Base-by-base conservation (phyloP, 83 land plant species). In the Larix sibirica region DNA sequence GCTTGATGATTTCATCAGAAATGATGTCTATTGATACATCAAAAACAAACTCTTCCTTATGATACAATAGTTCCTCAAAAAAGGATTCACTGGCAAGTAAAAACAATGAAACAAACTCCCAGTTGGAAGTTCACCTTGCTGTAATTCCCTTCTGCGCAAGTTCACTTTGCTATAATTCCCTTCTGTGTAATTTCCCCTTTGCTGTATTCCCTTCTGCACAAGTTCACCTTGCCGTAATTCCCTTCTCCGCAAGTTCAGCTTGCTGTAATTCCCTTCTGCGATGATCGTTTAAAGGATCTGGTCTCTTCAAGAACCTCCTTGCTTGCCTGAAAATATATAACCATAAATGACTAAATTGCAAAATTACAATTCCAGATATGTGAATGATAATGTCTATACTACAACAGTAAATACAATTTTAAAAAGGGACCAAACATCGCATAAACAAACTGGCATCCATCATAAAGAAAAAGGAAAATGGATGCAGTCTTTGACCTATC, bases 161-260 rank as follows among this genome's bases (percentile, higher is more conserved):
- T 4, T 42, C 47, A 76, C 44, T 2, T 47, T 14, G 23, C 44
- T 56, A 47, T 54, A 76, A 76, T 40, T 44, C 99, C 91, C 33
- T 90, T 90, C 59, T 86, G 76, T 4, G 92, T 94, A 33, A 63
- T 23, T 40, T 90, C 94, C 69, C 85, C 90, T 85, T 90, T 93
- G 6, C 50, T 10, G 17, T 54, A 0, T 33, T 33, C 36, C 36
- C 36, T 33, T 33, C 36, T 33, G 36, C 36, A 2, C 36, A n/a
- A 10, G 79, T 4, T 42, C n/a, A 76, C 42, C 20, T 78, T 95
- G 96, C 80, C 88, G 90, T 42, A 82, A 85, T 85, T 65, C 87
- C 94, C 79, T 91, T 95, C 82, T 87, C 94, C 24, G 95, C 79
- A 20, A 96, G 96, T 88, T 97, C 99, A 4, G 85, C 91, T 85